A percentile compares a stretch with the other conserved stretches of the same genome.
Evolutionary conservation across 2,329 filamentous ascomycete genomes (phyloP).

Genomic region (Pyricularia pennisetigena): DNA sequence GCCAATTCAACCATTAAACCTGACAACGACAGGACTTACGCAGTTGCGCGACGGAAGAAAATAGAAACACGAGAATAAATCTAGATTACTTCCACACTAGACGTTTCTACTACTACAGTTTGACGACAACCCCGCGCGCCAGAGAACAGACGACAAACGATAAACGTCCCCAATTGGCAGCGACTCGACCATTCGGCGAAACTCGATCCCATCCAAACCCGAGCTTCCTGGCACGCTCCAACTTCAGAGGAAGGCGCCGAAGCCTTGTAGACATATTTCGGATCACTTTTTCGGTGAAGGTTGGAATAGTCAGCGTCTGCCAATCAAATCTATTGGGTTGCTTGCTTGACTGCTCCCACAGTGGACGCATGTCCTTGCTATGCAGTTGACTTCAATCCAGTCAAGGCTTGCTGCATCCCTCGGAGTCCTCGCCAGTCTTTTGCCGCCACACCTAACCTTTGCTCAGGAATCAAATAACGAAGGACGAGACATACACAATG

Average conservation of each 20-base stretch:
- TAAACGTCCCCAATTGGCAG: not conserved
- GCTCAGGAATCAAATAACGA: constrained; percentile 38
- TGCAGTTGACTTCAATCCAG: constrained; percentile 26
- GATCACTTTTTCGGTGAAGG: not conserved
- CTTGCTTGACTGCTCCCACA: constrained; percentile 17
- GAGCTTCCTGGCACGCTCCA: not conserved
- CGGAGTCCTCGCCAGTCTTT: constrained; percentile 42
- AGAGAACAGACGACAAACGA: not conserved
- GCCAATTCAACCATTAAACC: not conserved
- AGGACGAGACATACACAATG: not conserved
- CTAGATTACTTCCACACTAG: not conserved
- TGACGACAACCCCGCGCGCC: not conserved
- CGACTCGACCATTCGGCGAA: not conserved
- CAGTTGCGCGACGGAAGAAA: not conserved
- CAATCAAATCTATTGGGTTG: not conserved
- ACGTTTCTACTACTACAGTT: not conserved
- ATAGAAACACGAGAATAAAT: too few species aligned
- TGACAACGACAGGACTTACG: not conserved
- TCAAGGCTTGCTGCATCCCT: constrained; percentile 59
- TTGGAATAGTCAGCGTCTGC: not conserved
- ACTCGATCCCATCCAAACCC: not conserved
- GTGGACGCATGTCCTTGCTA: constrained; percentile 30
- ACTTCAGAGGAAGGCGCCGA: not conserved
- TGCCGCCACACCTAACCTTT: constrained; percentile 49
- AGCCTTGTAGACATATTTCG: not conserved